Evolutionary conservation across 371 early-diverging fungal species (phyloP).

Genomic region (Mucor saturninus): DNA sequence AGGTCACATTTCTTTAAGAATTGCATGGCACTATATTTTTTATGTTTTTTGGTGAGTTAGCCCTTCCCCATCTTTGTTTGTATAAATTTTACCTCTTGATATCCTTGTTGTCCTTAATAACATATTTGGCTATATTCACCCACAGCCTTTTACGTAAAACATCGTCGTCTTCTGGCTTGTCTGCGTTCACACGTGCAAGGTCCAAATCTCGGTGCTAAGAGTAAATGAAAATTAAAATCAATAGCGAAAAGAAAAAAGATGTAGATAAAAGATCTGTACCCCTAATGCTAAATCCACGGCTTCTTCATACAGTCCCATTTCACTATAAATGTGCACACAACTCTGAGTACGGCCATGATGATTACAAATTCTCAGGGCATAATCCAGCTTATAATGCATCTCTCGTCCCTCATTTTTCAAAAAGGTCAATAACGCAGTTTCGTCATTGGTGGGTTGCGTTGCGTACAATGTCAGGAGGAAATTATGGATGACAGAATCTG

Average conservation of each 20-base stretch:
- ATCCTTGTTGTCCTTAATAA: constrained; percentile 80
- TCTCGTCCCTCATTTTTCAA: constrained; percentile 73
- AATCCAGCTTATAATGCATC: constrained; percentile 84
- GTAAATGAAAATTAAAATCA: constrained; percentile 45
- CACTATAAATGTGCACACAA: constrained; percentile 82
- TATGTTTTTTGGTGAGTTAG: not conserved
- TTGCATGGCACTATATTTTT: constrained; percentile 72
- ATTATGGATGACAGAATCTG: constrained; percentile 90
- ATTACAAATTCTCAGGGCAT: constrained; percentile 85
- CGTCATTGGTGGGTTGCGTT: constrained; percentile 70
- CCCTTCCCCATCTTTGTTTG: not conserved
- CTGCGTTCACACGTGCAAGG: constrained; percentile 87
- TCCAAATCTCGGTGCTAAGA: constrained; percentile 80
- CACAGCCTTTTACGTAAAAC: constrained; percentile 85
- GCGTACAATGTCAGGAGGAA: constrained; percentile 86
- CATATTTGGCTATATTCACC: constrained; percentile 90
- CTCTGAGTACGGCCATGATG: constrained; percentile 75
- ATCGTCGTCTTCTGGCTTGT: constrained; percentile 81
- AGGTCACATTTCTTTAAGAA: constrained; percentile 80
- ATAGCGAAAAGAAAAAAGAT: not conserved
- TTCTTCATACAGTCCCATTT: constrained; percentile 85
- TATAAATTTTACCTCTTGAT: constrained; percentile 61
- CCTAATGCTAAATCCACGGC: constrained; percentile 85
- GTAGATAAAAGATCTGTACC: constrained; percentile 36
- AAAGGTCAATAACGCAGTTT: constrained; percentile 67